Conservation (phyloP, 805 yeast species). For the Metschnikowia similis region DNA sequence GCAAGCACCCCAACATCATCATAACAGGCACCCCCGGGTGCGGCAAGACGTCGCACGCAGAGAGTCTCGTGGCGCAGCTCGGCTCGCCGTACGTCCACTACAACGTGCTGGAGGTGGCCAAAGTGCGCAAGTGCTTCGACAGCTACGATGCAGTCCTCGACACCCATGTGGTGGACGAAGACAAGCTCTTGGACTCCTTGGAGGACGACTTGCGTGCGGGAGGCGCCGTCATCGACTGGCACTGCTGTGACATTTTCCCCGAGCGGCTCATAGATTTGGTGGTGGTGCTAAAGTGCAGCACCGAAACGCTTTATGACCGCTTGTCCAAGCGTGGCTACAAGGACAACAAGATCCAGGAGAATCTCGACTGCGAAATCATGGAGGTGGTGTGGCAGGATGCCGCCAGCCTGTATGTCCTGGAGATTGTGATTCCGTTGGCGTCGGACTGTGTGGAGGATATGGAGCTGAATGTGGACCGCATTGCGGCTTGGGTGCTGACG, state of each 20-base stretch:
- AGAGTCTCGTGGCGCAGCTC: slow-evolving; percentile 48
- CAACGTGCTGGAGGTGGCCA: slow-evolving; percentile 78
- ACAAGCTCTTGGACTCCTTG: slow-evolving; percentile 72
- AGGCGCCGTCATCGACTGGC: slow-evolving; percentile 95
- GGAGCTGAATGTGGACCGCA: slow-evolving; percentile 77
- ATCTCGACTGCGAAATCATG: slow-evolving; percentile 96
- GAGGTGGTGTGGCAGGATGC: slow-evolving; percentile 87
- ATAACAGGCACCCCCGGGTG: slow-evolving; percentile 96
- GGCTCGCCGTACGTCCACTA: slow-evolving; percentile 47
- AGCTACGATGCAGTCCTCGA: slow-evolving; percentile 85
- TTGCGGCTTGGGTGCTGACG: slow-evolving; percentile 65
- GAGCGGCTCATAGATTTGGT: slow-evolving; percentile 90
- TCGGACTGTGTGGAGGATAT: slow-evolving; percentile 73
- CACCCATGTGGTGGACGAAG: slow-evolving; percentile 89
- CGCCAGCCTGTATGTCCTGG: slow-evolving; percentile 69
- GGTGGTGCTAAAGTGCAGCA: slow-evolving; percentile 79
- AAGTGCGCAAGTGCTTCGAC: slow-evolving; percentile 67
- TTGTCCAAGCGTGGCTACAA: slow-evolving; percentile 72
- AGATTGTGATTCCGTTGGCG: slow-evolving; percentile 73
- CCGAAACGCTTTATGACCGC: slow-evolving; percentile 68
- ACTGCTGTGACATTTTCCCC: slow-evolving; percentile 92
- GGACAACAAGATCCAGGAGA: slow-evolving; percentile 80
- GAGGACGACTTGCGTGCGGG: slow-evolving; percentile 79
- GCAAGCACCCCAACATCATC: slow-evolving; percentile 61
- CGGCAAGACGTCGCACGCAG: slow-evolving; percentile 78